phyloP scores from a whole-genome alignment of 306 rosid genomes.

The Cucurbita argyrosperma region DNA sequence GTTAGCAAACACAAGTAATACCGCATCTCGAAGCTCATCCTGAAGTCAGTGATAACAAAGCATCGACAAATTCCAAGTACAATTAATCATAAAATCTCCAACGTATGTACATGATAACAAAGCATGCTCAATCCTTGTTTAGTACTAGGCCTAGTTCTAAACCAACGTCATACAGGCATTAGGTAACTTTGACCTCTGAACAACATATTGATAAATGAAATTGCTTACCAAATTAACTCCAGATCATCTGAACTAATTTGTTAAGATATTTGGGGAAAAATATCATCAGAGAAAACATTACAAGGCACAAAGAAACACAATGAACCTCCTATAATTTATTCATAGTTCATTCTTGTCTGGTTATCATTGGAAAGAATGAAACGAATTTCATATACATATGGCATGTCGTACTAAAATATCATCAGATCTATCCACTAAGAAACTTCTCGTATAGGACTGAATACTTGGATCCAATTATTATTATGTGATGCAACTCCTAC shows the following conservation, averaged over 20 bases:
- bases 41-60: slow-evolving; percentile 8
- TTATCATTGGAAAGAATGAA: background rate
- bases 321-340: background rate
- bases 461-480: background rate
- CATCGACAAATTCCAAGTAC: background rate
- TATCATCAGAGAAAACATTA: background rate
- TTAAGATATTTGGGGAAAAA: background rate
- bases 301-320: background rate
- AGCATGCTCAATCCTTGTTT: background rate
- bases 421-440: background rate
- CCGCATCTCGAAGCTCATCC: slow-evolving; percentile 74
- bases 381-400: background rate
- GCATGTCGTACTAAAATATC: background rate
- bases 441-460: background rate
- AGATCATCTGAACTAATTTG: background rate
- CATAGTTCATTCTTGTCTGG: background rate
- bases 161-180: background rate
- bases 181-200: background rate
- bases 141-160: background rate
- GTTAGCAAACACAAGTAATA: slow-evolving; percentile 67
- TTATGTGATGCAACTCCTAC: background rate
- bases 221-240: background rate
- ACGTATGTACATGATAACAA: background rate
- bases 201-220: background rate
- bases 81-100: background rate